A percentile compares a stretch with the other conserved stretches of the same genome.
Conservation (phyloP, 73 alveolate species). For the Paramecium primaurelia region DNA sequence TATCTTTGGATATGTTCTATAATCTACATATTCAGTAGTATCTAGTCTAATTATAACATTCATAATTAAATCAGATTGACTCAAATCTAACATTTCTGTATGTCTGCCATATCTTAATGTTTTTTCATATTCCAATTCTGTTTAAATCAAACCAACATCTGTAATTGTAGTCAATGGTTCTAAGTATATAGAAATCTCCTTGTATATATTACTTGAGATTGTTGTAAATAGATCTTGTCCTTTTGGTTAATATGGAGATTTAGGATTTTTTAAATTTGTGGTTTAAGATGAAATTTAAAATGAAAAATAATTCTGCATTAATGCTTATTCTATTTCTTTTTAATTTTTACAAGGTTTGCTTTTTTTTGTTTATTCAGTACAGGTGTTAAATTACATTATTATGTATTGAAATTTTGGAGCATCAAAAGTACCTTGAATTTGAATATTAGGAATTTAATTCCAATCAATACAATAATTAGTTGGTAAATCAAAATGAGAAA, state of each 20-base stretch:
- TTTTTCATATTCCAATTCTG: background rate
- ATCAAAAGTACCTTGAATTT: background rate
- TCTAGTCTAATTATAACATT: background rate
- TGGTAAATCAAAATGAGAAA: background rate
- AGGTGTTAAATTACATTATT: background rate
- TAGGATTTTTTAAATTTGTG: background rate
- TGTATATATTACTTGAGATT: background rate
- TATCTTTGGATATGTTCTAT: background rate
- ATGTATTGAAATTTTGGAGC: background rate
- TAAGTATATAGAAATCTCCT: background rate
- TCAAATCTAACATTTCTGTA: conserved; percentile 37
- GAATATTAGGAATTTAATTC: background rate
- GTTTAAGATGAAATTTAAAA: background rate
- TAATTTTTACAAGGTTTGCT: background rate
- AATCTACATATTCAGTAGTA: background rate
- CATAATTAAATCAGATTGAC: background rate
- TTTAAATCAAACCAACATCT: background rate
- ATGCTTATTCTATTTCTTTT: background rate
- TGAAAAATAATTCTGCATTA: background rate
- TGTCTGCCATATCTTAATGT: background rate
- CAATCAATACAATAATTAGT: conserved; percentile 37
- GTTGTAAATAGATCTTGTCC: conserved; percentile 19
- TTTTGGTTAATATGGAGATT: background rate
- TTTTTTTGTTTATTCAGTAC: background rate
- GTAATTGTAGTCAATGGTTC: background rate